These are phyloP conservation scores for Lecanicillium sp. DNA, from an alignment of 2,329 filamentous ascomycete species.

Conservation along the genomic window DNA sequence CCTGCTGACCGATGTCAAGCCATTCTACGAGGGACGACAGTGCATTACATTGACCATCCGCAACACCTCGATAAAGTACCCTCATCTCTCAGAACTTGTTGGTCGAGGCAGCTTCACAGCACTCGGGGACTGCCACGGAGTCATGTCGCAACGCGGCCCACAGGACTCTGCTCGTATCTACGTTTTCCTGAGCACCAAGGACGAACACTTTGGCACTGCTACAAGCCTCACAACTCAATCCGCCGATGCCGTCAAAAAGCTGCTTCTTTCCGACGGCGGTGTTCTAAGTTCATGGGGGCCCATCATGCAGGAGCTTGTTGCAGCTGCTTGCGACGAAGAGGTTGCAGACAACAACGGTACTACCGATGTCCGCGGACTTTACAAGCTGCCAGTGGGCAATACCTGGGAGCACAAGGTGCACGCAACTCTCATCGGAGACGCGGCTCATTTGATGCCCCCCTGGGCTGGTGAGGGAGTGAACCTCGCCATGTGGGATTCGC, in stretches of 20 bases:
- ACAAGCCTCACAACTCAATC: constrained; percentile 9
- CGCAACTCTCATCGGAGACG: constrained; percentile 44
- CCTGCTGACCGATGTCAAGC: constrained; percentile 25
- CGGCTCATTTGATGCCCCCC: constrained; percentile 44
- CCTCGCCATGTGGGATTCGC: constrained; percentile 39
- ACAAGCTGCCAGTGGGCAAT: constrained; percentile 33
- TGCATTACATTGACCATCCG: constrained; percentile 26
- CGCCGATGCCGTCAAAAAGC: constrained; percentile 10
- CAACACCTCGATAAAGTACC: constrained; percentile 23
- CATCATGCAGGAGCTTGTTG: constrained; percentile 19
- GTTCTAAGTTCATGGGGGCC: constrained; percentile 19
- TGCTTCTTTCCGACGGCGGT: constrained; percentile 13
- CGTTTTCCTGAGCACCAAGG: constrained; percentile 15
- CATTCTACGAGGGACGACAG: constrained; percentile 29
- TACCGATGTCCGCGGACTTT: constrained; percentile 18
- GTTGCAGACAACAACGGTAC: constrained; percentile 9
- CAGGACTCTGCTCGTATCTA: constrained; percentile 21
- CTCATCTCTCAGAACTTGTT: constrained; percentile 24
- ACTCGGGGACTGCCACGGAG: constrained; percentile 18
- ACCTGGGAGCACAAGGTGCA: constrained; percentile 32
- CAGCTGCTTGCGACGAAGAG: constrained; percentile 18
- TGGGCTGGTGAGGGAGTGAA: constrained; percentile 48
- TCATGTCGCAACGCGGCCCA: constrained; percentile 22
- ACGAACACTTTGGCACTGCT: constrained; percentile 15
- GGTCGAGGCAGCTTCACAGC: constrained; percentile 2